Conservation (phyloP, 2,329 filamentous ascomycete genomes). For the Epichloe hybrida region DNA sequence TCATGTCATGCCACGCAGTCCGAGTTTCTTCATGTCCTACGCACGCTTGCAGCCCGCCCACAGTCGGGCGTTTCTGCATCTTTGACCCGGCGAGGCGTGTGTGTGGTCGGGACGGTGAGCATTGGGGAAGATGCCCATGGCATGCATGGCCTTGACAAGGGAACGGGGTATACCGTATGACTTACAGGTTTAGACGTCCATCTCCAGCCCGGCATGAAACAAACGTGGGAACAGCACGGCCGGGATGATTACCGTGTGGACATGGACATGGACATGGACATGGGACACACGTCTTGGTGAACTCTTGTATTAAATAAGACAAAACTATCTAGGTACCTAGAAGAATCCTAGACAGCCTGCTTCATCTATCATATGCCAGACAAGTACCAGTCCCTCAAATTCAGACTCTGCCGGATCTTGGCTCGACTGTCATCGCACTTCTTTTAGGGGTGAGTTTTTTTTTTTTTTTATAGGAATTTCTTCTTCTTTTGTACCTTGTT, state of each 20-base stretch:
- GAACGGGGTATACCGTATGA: constrained; percentile 7
- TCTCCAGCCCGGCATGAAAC: constrained; percentile 14
- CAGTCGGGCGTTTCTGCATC: no score
- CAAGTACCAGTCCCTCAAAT: neutral
- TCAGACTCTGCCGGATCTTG: neutral
- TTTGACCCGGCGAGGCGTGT: no score
- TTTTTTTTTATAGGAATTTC: neutral
- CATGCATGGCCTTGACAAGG: constrained; percentile 2
- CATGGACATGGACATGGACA: no score
- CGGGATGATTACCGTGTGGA: no score
- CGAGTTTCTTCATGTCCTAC: no score
- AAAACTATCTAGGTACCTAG: constrained; percentile 4
- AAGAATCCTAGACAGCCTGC: neutral
- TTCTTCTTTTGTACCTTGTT: neutral
- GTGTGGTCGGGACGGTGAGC: no score
- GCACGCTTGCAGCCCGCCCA: no score
- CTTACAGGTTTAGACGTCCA: constrained; percentile 7
- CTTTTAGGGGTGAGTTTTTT: neutral
- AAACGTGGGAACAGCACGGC: no score
- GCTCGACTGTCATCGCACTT: neutral
- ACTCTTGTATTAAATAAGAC: constrained; percentile 1
- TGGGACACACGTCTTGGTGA: neutral
- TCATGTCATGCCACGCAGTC: no score
- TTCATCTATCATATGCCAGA: constrained; percentile 2
- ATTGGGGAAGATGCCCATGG: no score